Conservation (phyloP, 192 early-diverging fungal species). For the Linderina pennispora region DNA sequence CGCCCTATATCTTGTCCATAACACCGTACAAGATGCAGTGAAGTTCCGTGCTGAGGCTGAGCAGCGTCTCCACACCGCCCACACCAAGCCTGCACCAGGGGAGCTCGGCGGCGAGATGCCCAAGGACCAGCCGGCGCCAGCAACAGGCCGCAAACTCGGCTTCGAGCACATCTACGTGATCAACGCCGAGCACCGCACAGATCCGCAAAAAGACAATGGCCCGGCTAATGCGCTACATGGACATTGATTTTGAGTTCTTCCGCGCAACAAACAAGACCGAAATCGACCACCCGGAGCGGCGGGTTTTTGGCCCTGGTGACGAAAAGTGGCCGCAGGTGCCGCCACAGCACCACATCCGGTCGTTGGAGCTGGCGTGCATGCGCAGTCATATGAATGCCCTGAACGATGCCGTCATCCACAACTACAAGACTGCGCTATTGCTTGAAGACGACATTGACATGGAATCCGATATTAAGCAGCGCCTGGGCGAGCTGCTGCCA, state of each 20-base stretch:
- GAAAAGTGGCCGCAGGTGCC: too few species aligned
- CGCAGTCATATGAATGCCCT: conserved; percentile 1
- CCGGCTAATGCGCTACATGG: not conserved
- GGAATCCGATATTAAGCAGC: not conserved
- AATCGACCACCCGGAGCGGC: too few species aligned
- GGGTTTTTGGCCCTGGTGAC: too few species aligned
- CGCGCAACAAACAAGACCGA: not conserved
- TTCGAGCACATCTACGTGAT: conserved; percentile 1
- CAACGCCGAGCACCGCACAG: not conserved
- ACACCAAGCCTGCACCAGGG: too few species aligned
- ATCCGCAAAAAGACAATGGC: conserved; percentile 1
- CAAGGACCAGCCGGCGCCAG: not conserved
- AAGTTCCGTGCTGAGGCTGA: too few species aligned
- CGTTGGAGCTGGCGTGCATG: not conserved
- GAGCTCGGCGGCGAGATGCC: not conserved
- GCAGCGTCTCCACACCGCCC: too few species aligned
- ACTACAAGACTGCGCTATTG: not conserved
- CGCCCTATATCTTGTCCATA: too few species aligned
- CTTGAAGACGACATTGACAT: conserved; percentile 4
- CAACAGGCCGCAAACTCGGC: not conserved
- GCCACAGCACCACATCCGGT: not conserved
- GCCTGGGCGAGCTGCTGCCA: not conserved
- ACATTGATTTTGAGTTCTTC: not conserved
- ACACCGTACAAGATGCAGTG: too few species aligned
- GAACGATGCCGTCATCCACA: not conserved